Base-by-base conservation (phyloP, 768 basidiomycete species). In the Mycena amicta region DNA sequence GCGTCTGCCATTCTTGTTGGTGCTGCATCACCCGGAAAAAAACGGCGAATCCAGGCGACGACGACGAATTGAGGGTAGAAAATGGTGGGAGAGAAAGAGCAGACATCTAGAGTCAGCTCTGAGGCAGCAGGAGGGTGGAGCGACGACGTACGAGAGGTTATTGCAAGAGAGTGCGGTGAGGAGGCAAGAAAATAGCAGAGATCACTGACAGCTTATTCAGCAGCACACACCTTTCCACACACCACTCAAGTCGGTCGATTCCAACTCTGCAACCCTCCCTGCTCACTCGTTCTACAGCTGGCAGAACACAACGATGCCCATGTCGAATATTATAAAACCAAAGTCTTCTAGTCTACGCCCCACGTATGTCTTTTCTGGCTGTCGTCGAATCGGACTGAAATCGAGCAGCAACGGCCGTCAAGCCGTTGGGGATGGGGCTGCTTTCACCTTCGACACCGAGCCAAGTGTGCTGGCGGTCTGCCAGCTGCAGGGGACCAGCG, bases 361-460 rank as follows among this genome's bases (percentile, higher is more conserved):
- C 92, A 82, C 90, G 92, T 94, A 83, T 53, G 87, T 77, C 52
- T 60, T 52, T 31, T 15, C 8, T 23, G 18, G 28, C 30, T 22
- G n/a, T n/a, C 39, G 40, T 33, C 47, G 20, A 8, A 43, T 27
- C 12, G 18, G 59, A n/a, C 67, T 72, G 50, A 72, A 58, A 16
- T 29, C 55, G 31, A 66, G 37, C 72, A 94, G 92, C 92, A 93
- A 93, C 92, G 92, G 90, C 77, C 85, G 90, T 90, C 88, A 86
- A 79, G 83, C 88, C 92, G 92, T 93, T 94, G 92, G 92, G 78
- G 92, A 94, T 93, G 92, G 92, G 92, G 92, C 92, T 85, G 81
- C 80, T 74, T 77, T 80, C 78, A 81, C 82, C 77, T 83, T 84
- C 85, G 87, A 88, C 87, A 81, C 76, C 75, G 81, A 84, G 77